Evolutionary conservation across 2,329 filamentous ascomycete species (phyloP).

Genomic region (Xylariales sp.): DNA sequence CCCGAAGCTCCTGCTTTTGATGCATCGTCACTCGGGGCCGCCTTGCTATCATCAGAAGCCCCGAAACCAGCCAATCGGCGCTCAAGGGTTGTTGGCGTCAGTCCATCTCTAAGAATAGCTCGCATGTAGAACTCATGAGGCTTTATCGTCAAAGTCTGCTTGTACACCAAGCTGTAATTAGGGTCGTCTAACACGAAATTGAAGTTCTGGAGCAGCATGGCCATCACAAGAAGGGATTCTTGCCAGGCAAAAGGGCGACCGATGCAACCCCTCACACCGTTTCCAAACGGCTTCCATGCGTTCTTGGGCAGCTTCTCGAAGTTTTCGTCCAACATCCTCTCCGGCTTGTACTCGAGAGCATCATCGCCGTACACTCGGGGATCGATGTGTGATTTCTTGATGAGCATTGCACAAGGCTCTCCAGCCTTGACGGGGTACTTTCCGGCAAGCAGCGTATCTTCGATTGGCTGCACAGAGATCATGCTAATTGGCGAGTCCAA

Average conservation of each 20-base stretch:
- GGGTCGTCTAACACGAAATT: conserved; percentile 55
- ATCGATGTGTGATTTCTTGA: conserved; percentile 56
- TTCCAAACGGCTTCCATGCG: conserved; percentile 71
- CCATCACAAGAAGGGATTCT: conserved; percentile 58
- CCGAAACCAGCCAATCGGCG: conserved; percentile 13
- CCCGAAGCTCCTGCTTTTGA: conserved; percentile 8
- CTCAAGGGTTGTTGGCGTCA: conserved; percentile 23
- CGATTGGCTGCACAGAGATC: conserved; percentile 49
- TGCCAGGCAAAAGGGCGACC: conserved; percentile 73
- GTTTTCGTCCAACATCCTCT: conserved; percentile 66
- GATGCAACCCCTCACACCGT: conserved; percentile 67
- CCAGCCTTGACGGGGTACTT: conserved; percentile 56
- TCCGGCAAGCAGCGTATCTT: conserved; percentile 52
- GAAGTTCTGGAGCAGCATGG: conserved; percentile 57
- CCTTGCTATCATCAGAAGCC: conserved; percentile 12
- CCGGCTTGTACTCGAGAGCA: conserved; percentile 62
- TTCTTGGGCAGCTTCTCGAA: conserved; percentile 62
- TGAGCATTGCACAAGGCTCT: conserved; percentile 43
- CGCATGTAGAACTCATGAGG: conserved; percentile 60
- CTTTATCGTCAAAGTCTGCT: conserved; percentile 58
- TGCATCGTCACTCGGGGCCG: neutral
- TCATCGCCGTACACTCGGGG: conserved; percentile 62
- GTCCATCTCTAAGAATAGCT: conserved; percentile 45
- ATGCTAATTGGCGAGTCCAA: conserved; percentile 56
- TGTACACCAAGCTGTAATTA: conserved; percentile 44